These are phyloP conservation scores for Malassezia vespertilionis DNA, from an alignment of 1,284 basidiomycete genomes.

Conservation along the genomic window DNA sequence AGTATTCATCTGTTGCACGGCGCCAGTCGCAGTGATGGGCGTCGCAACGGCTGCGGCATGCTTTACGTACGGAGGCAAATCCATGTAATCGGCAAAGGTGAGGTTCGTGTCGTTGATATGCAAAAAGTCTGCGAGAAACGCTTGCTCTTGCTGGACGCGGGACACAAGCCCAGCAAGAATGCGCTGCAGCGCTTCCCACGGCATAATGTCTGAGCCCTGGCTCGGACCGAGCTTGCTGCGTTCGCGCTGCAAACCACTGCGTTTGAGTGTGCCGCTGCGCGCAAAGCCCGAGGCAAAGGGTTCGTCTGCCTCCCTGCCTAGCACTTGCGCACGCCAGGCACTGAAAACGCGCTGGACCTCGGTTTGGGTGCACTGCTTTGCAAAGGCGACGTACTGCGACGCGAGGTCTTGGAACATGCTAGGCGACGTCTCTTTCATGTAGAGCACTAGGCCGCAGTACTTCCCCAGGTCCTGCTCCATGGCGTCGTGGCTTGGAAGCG, in stretches of 20 bases:
- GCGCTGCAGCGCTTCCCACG: slow-evolving; percentile 59
- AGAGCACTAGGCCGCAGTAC: slow-evolving; percentile 81
- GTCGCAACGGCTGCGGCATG: slow-evolving; percentile 61
- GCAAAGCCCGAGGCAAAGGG: slow-evolving; percentile 5
- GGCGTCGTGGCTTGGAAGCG: slow-evolving; percentile 27
- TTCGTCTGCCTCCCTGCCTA: slow-evolving; percentile 26
- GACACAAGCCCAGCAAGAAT: slow-evolving; percentile 67
- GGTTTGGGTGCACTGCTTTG: slow-evolving; percentile 28
- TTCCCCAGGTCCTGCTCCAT: slow-evolving; percentile 71
- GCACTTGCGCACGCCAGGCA: slow-evolving; percentile 22
- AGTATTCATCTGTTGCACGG: slow-evolving; percentile 34
- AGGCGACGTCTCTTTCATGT: slow-evolving; percentile 72
- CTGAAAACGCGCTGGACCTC: slow-evolving; percentile 34
- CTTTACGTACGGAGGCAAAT: slow-evolving; percentile 83
- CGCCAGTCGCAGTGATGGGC: slow-evolving; percentile 7
- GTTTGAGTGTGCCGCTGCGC: slow-evolving; percentile 7
- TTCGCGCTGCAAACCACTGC: slow-evolving; percentile 17
- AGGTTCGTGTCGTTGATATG: slow-evolving; percentile 67
- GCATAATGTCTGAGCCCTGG: slow-evolving; percentile 1
- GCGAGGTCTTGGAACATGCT: slow-evolving; percentile 32
- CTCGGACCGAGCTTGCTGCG: slow-evolving; percentile 12
- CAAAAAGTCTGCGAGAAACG: slow-evolving; percentile 80
- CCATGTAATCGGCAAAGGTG: slow-evolving; percentile 93
- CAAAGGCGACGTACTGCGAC: slow-evolving; percentile 30
- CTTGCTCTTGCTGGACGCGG: slow-evolving; percentile 68